These are phyloP conservation scores for Pyricularia pennisetigena DNA, from an alignment of 2,329 filamentous ascomycete species.

Conservation along the genomic window DNA sequence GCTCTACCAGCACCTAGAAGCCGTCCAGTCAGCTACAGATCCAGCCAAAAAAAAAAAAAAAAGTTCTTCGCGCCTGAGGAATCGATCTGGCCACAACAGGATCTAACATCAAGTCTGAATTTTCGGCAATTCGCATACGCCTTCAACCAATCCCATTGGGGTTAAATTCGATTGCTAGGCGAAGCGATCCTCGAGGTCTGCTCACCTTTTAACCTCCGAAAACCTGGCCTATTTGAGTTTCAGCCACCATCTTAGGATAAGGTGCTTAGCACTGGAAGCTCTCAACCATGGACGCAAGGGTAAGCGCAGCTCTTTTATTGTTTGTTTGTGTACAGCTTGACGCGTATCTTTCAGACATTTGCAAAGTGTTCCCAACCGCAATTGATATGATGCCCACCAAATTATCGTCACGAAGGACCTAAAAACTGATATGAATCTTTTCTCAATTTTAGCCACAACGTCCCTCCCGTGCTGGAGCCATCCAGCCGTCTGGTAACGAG, in stretches of 20 bases:
- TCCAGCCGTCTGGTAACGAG: constrained; percentile 45
- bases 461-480: constrained; percentile 40
- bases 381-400: background rate
- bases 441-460: constrained; percentile 53
- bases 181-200: background rate
- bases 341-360: background rate
- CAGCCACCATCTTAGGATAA: background rate
- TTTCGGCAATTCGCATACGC: background rate
- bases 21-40: background rate
- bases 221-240: background rate
- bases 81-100: background rate
- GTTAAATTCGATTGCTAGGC: background rate
- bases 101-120: background rate
- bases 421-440: background rate
- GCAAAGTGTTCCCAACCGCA: background rate
- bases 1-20: background rate
- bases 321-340: background rate
- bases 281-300: constrained; percentile 29
- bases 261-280: background rate
- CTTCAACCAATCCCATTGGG: background rate
- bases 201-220: background rate
- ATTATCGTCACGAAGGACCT: background rate
- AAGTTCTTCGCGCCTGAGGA: background rate
- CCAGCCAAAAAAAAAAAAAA: background rate
- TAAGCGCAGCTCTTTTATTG: constrained; percentile 16